Base-by-base conservation (phyloP, 1,139 yeast genomes). In the Magnusiomyces tetraspermus region DNA sequence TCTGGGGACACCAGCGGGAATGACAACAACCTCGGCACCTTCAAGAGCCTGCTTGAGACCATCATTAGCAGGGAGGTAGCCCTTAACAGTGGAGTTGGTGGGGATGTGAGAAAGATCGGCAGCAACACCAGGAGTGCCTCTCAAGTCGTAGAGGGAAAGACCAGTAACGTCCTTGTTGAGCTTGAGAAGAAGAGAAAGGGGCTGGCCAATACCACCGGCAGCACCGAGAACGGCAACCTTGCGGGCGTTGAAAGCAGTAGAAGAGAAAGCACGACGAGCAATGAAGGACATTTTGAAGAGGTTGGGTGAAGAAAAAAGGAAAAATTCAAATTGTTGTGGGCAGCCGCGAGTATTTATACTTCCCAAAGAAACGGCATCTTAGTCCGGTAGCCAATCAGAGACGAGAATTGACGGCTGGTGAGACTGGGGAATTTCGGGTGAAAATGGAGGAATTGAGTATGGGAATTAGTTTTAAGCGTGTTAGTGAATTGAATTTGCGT, bases 1-100 rank as follows among this genome's bases (percentile, higher is more conserved):
- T 78, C 98, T 86, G 74, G 98, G 98, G 55, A 92, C 96, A 75
- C 98, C 98, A 55, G 98, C 98, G 65, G 98, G 97, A 71, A 92
- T 90, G 62, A 92, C 77, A 56, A 92, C 95, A 61, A 92, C 82
- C 66, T 92, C 94, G 51, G 96, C 77, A 60, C 80, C 92, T 60
- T 80, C 77, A 64, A 92, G 77, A 51, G 97, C 87, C 55, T 73
- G 72, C 63, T 81, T 79, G 66, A 92, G 78, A 51, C 95, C 97
- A 55, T 82, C 83, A 66, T 83, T 81, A 66, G 88, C 96, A 60
- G 97, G 95, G 59, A 87, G 79, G 76, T 76, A 86, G 51, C 97
- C 94, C 51, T 59, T 63, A 60, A 90, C 95, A 52, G 76, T 76
- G 55, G 96, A 86, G 76, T 86, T 81, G 62, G 96, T 84, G 73